These are phyloP conservation scores for Murraya koenigii DNA, from an alignment of 345 rosid genomes.

Conservation along the genomic window DNA sequence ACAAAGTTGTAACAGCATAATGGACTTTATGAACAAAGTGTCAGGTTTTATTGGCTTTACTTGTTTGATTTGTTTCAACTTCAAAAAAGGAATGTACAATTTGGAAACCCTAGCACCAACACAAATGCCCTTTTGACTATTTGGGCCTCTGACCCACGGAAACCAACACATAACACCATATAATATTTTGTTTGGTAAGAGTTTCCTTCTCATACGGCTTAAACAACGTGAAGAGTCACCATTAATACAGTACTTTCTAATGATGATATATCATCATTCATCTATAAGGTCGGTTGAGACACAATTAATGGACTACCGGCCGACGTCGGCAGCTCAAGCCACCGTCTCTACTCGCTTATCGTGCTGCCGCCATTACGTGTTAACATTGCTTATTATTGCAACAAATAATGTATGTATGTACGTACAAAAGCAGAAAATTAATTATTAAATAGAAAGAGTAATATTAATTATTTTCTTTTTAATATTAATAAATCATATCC, in stretches of 20 bases:
- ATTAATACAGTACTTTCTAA: not conserved
- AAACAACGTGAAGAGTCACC: conserved; percentile 26
- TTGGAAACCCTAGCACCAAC: conserved; percentile 23
- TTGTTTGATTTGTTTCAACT: not conserved
- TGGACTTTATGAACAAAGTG: too few relatives aligned
- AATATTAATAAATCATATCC: not conserved
- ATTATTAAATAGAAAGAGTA: not conserved
- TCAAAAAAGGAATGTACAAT: not conserved
- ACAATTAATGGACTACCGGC: conserved; percentile 14
- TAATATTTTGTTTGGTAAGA: not conserved
- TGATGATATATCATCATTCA: not conserved
- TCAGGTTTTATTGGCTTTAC: not conserved
- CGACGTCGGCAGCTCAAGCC: conserved; percentile 17
- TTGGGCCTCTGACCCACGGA: conserved; percentile 10
- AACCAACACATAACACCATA: not conserved
- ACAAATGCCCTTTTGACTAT: conserved; percentile 14
- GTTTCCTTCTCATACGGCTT: conserved; percentile 40
- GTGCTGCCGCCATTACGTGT: not conserved
- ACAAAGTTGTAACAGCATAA: too few relatives aligned
- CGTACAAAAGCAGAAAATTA: not conserved
- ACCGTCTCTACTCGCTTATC: conserved; percentile 13
- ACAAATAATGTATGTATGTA: not conserved
- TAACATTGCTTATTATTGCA: not conserved
- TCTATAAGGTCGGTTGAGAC: conserved; percentile 30
- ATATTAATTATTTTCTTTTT: not conserved